Evolutionary conservation across 1,139 yeast species (phyloP).

Genomic region (Magnusiomyces suaveolens): DNA sequence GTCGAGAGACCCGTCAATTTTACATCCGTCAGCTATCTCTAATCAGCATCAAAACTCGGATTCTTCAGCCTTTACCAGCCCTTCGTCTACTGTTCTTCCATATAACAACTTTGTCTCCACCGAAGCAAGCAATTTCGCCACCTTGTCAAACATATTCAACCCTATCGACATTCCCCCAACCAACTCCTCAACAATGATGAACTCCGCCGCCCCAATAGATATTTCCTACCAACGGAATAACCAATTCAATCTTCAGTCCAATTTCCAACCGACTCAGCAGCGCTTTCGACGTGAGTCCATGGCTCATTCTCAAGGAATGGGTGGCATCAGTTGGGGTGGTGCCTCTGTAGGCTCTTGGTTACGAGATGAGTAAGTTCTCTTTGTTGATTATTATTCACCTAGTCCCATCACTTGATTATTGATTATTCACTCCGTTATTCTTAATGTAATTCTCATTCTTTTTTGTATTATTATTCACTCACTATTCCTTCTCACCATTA

Average conservation of each 20-base stretch:
- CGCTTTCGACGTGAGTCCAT: conserved; percentile 68
- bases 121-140: too few species aligned
- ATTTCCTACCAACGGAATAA: conserved; percentile 30
- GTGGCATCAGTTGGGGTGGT: conserved; percentile 98
- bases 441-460: conserved; percentile 18
- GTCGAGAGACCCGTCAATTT: too few species aligned
- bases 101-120: too few species aligned
- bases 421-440: not conserved
- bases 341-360: conserved; percentile 76
- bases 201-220: conserved; percentile 36
- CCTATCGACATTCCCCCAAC: not conserved
- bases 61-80: too few species aligned
- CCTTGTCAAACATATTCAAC: not conserved
- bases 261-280: conserved; percentile 26
- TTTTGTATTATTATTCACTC: too few species aligned
- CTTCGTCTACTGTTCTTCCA: too few species aligned
- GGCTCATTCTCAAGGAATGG: conserved; percentile 95
- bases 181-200: conserved; percentile 15
- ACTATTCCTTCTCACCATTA: conserved; percentile 24
- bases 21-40: too few species aligned
- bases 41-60: too few species aligned
- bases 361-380: conserved; percentile 64
- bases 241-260: conserved; percentile 16
- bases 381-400: not conserved
- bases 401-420: not conserved